A percentile compares a stretch with the other conserved stretches of the same genome.
Conservation (phyloP, 768 basidiomycete species). For the Coprinellus micaceus region DNA sequence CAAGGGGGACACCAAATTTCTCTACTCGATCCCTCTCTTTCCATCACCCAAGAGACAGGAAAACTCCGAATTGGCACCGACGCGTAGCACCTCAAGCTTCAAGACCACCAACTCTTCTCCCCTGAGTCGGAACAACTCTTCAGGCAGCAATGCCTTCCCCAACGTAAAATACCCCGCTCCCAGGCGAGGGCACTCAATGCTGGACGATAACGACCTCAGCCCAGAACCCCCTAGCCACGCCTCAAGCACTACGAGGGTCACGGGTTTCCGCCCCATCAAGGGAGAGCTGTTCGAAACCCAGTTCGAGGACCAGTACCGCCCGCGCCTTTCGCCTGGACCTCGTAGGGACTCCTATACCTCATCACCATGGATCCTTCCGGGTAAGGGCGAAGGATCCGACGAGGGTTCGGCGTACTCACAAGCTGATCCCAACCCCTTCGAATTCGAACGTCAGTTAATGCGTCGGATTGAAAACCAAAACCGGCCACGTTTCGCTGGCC, state of each 20-base stretch:
- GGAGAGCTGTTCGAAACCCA: constrained; percentile 1
- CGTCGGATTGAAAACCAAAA: constrained; percentile 38
- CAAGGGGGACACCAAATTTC: constrained; percentile 30
- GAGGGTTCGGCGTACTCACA: constrained; percentile 32
- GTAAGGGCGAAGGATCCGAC: constrained; percentile 26
- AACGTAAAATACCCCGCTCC: background rate
- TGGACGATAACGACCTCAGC: background rate
- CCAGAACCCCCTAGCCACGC: constrained; percentile 10
- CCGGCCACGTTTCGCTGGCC: constrained; percentile 25
- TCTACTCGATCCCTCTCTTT: constrained; percentile 37
- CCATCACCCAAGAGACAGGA: constrained; percentile 7
- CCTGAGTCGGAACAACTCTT: background rate
- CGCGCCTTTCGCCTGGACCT: constrained; percentile 29
- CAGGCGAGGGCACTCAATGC: background rate
- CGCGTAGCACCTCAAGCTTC: background rate
- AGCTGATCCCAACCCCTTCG: constrained; percentile 29
- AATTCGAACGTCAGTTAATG: constrained; percentile 39
- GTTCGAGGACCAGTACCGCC: background rate
- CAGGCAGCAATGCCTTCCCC: background rate
- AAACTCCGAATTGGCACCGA: background rate
- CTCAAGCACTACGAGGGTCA: constrained; percentile 30
- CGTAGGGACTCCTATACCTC: constrained; percentile 33
- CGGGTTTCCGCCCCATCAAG: constrained; percentile 32
- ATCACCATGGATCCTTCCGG: constrained; percentile 35
- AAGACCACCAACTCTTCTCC: background rate